Evolutionary conservation across 306 rosid species (phyloP), one percentile per base, ranked within the genome.

Genomic region (Gastrolobium bilobum): DNA sequence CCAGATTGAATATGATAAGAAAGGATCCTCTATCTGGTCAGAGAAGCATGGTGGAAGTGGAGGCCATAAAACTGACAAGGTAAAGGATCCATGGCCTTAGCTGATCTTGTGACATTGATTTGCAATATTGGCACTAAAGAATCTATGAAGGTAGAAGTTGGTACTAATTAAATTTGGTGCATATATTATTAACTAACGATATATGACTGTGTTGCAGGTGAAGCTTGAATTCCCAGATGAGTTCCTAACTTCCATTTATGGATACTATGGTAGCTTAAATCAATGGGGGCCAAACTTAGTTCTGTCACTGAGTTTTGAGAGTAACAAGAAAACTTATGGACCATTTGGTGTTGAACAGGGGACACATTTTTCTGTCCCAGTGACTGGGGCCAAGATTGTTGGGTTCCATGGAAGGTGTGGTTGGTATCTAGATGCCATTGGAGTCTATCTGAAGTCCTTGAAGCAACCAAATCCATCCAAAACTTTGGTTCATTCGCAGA

Each of bases 341-440:
- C 97, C 93, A 38, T 90, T 84, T 73, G 95, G 97, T 61, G 69
- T 84, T 31, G 87, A 90, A 71, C 82, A 63, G 40, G 97, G 97
- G 67, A 90, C 93, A n/a, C 34, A 58, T 26, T 92, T 92, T 85
- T 87, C 91, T 4, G 84, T 87, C 46, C 88, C 95, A 1, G 47
- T 63, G 74, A 66, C 64, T 11, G 94, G 86, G 68, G 89, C 87
- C 29, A 93, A 87, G 86, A 88, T 95, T 83, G 98, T 93, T 42
- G 98, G 99, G 81, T 91, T 95, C 65, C 89, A 90, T 81, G 98
- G 99, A 46, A 90, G 74, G 83, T 82, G 86, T 66, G 89, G 91
- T 53, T 88, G 90, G 93, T 88, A 86, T 84, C 60, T 95, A 67
- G 99, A 93, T 84, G 87, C 99, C 63, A 93, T 95, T 63, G 99